Conservation (phyloP, 1,284 basidiomycete species). For the Ganoderma meredithae region DNA sequence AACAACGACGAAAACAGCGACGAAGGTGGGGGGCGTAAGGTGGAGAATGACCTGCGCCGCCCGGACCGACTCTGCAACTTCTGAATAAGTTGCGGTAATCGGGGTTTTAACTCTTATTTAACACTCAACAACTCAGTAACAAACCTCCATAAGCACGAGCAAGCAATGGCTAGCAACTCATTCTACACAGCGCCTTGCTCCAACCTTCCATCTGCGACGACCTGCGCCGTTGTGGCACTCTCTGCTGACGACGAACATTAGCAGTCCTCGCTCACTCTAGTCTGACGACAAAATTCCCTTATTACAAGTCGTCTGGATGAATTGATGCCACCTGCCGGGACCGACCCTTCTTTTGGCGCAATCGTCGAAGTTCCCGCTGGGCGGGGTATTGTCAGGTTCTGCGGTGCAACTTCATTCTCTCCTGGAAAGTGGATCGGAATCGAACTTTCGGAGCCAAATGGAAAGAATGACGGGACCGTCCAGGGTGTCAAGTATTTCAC, state of each 20-base stretch:
- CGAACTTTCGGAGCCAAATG: conserved; percentile 82
- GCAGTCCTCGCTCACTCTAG: conserved; percentile 6
- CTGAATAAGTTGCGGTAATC: not conserved
- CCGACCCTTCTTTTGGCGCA: conserved; percentile 56
- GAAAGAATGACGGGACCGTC: conserved; percentile 97
- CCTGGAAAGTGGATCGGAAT: conserved; percentile 96
- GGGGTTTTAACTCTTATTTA: not conserved
- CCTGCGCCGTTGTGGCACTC: conserved; percentile 8
- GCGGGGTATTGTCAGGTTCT: conserved; percentile 87
- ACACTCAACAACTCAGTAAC: not conserved
- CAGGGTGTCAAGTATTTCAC: conserved; percentile 87
- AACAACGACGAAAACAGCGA: not conserved
- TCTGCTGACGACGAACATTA: not conserved
- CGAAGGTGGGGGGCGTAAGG: not conserved
- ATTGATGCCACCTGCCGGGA: conserved; percentile 35
- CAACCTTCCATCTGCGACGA: not conserved
- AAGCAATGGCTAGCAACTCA: not conserved
- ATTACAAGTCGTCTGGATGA: conserved; percentile 3
- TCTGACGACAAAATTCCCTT: conserved; percentile 2
- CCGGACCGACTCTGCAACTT: conserved; percentile 3
- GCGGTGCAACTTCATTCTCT: conserved; percentile 86
- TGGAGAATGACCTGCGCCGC: conserved; percentile 9
- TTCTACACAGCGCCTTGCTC: not conserved
- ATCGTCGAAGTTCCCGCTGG: conserved; percentile 83
- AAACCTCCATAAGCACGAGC: not conserved